Evolutionary conservation across 371 early-diverging fungal genomes (phyloP), one percentile per base, ranked within the genome.

Genomic region (Zychaea mexicana): DNA sequence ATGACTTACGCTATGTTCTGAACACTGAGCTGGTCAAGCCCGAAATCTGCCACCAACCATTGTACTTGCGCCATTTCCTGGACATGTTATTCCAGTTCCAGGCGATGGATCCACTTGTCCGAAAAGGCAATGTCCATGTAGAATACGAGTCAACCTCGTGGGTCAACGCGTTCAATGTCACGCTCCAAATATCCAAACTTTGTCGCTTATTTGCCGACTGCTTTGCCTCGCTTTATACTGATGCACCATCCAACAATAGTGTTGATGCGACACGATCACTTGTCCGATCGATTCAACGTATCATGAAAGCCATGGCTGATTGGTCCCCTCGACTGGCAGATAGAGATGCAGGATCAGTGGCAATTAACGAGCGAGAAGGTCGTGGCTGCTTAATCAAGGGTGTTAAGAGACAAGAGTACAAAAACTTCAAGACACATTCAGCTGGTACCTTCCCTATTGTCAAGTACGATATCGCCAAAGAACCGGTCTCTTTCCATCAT

Each of bases 131-230:
- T 15, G 78, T 83, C 17, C 98, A 98, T 65, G 90, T 98, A 8
- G 96, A 95, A 73, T 98, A 90, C 62, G 98, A 98, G 73, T 82
- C 89, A 10, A 88, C 91, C 27, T 87, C 91, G 1, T 97, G 97
- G 97, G 84, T 93, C 12, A 83, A 89, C 63, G 94, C 96, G 0
- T 96, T 96, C 73, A 94, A 94, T 63, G 87, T 93, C 30, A 91
- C 94, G 4, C 69, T 92, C 45, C 93, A 91, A 60, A 87, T 89
- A 13, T 90, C 89, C 57, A 92, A 88, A 70, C 86, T 87, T 56
- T 93, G 87, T 65, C 85, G 91, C 4, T 87, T 88, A 54, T 86
- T 91, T 76, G 87, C 93, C 10, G 90, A 90, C 24, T 93, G 94
- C 62, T 94, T 89, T 59, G 59, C 65, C 36, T 27, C 65, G 1